Evolutionary conservation across 768 basidiomycete species (phyloP).

Genomic region (Hypholoma fasciculare): DNA sequence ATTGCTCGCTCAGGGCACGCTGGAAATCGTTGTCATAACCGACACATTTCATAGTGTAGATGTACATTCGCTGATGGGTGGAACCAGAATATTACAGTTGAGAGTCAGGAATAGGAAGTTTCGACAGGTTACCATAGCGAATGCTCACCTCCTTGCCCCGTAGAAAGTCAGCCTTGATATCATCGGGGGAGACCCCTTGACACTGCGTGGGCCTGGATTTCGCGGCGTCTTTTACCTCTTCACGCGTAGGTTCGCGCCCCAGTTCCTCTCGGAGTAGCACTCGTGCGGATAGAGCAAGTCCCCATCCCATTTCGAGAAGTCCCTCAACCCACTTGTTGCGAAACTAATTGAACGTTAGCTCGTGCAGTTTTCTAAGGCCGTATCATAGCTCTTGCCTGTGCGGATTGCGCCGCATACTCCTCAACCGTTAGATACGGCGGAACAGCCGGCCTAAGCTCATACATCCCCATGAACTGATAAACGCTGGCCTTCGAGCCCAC

Average conservation of each 20-base stretch:
- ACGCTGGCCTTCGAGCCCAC: neutral
- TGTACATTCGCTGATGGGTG: too few species aligned
- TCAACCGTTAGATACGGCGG: conserved; percentile 18
- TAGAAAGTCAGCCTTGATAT: conserved; percentile 26
- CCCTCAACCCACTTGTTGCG: conserved; percentile 26
- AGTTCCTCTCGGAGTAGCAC: conserved; percentile 25
- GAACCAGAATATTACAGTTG: too few species aligned
- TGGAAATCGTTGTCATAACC: too few species aligned
- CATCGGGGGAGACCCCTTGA: conserved; percentile 18
- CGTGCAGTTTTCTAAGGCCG: neutral
- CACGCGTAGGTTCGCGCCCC: conserved; percentile 21
- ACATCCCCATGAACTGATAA: conserved; percentile 33
- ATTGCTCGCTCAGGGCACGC: too few species aligned
- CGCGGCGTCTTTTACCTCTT: conserved; percentile 18
- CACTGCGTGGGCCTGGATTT: conserved; percentile 3
- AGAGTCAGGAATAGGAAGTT: too few species aligned
- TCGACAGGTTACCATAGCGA: too few species aligned
- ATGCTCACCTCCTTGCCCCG: conserved; percentile 31
- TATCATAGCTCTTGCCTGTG: neutral
- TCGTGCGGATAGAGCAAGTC: conserved; percentile 19
- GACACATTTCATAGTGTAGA: too few species aligned
- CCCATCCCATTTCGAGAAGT: conserved; percentile 28
- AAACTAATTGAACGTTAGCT: conserved; percentile 15
- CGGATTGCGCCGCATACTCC: conserved; percentile 26
- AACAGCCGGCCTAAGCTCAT: conserved; percentile 8